Evolutionary conservation across 2,329 filamentous ascomycete genomes (phyloP).

Genomic region (Akanthomyces muscarius): DNA sequence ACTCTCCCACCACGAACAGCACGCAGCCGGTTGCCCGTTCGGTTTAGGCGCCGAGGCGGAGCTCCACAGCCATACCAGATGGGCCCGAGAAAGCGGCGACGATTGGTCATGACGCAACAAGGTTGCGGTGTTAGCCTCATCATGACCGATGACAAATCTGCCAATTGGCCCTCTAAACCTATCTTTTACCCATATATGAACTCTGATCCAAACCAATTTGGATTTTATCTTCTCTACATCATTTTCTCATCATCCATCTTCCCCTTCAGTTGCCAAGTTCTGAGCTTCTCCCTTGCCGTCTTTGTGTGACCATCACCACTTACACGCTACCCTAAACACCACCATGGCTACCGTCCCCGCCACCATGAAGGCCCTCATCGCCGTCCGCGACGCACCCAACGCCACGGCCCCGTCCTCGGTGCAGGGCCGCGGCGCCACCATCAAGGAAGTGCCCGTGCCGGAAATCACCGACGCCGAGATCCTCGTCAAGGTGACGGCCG

Average conservation of each 20-base stretch:
- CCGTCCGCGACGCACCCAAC: slow-evolving; percentile 8
- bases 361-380: slow-evolving; percentile 23
- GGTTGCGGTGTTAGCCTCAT: background rate
- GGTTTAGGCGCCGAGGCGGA: background rate
- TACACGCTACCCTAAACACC: background rate
- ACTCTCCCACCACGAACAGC: background rate
- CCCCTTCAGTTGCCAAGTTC: too few species aligned
- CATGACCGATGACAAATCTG: background rate
- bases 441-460: slow-evolving; percentile 16
- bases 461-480: slow-evolving; percentile 22
- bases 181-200: too few species aligned
- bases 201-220: background rate
- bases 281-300: too few species aligned
- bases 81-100: background rate
- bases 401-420: slow-evolving; percentile 6
- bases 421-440: slow-evolving; percentile 6
- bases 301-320: background rate
- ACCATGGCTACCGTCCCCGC: background rate
- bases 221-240: background rate
- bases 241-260: background rate
- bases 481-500: slow-evolving; percentile 27
- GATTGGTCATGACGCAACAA: background rate
- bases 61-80: background rate
- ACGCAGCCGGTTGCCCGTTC: background rate
- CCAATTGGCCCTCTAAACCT: too few species aligned